Evolutionary conservation across 768 basidiomycete genomes (phyloP), one percentile per base, ranked within the genome.

Genomic region (Cytidiella melzeri): DNA sequence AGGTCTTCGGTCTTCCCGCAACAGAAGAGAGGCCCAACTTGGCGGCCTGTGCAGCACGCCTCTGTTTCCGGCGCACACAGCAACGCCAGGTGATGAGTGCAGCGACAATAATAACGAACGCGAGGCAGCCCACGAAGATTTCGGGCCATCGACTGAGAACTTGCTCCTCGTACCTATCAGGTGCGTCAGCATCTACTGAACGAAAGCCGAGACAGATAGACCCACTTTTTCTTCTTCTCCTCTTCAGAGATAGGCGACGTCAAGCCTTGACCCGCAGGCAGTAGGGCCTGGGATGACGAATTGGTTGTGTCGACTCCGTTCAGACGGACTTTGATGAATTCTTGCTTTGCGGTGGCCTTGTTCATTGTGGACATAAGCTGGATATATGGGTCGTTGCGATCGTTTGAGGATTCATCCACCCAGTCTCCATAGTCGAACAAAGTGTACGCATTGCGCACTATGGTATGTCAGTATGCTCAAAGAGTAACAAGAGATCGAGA

Each of bases 391-490:
- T 76, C 69, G 18, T 63, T 72, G 11, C 72, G 69, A 59, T 72
- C 71, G 27, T 65, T 69, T 7, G 74, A 69, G 23, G 65, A 58
- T 41, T 69, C 73, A 12, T 74, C 64, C 53, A 87, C 71, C 69
- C 84, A 82, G 60, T 83, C 71, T 26, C 88, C 89, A 57, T 77
- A 89, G 64, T 86, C 75, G 43, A 90, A 69, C 9, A 88, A 72
- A 3, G 80, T 76, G 62, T 91, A 90, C 1, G 74, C 68, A 58
- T 88, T 91, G 12, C 88, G 84, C 53, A 91, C 88, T 90, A 11
- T 28, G 57, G 27, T 42, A 38, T 19, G 52, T 57, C 15, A 55
- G 40, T 4, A 20, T 6, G 23, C 36, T 27, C 46, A 11, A 20
- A n/a, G 40, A 15, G 9, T 34, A 30, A 26, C 15, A 15, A 2